Evolutionary conservation across 2,329 filamentous ascomycete species (phyloP).

Genomic region (Truncatella angustata): DNA sequence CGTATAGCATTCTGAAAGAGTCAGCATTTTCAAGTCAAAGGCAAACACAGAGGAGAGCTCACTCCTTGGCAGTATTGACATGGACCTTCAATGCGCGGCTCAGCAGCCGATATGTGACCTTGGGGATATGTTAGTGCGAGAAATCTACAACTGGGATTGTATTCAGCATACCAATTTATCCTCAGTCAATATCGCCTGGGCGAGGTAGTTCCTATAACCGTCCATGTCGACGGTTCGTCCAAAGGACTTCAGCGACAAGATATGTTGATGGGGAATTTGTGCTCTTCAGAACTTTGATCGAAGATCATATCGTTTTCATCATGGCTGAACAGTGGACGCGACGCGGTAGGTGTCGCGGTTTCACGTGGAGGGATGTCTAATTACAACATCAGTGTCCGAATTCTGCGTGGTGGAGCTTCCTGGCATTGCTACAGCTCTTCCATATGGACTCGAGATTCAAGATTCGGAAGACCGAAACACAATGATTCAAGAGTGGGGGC

Average conservation of each 20-base stretch:
- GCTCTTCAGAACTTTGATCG: neutral
- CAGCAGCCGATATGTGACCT: slow-evolving; percentile 86
- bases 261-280: neutral
- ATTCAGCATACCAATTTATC: slow-evolving; percentile 60
- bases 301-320: neutral
- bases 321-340: neutral
- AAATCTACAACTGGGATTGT: slow-evolving; percentile 13
- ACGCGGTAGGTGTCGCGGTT: slow-evolving; percentile 14
- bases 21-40: slow-evolving; percentile 6
- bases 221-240: slow-evolving; percentile 40
- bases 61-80: slow-evolving; percentile 88
- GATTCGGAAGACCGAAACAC: neutral
- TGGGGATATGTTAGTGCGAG: slow-evolving; percentile 4
- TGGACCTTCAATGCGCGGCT: slow-evolving; percentile 82
- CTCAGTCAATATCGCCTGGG: slow-evolving; percentile 73
- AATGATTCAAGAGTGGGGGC: neutral
- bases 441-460: neutral
- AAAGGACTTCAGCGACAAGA: neutral
- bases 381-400: neutral
- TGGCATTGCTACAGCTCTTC: no score
- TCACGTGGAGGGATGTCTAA: slow-evolving; percentile 30
- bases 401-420: no score
- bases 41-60: slow-evolving; percentile 26
- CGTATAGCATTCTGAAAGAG: slow-evolving; percentile 70
- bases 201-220: slow-evolving; percentile 70